A percentile compares a stretch with the other conserved stretches of the same genome.
Conservation (phyloP, 2,329 filamentous ascomycete species). For the Endocalyx cinctus region DNA sequence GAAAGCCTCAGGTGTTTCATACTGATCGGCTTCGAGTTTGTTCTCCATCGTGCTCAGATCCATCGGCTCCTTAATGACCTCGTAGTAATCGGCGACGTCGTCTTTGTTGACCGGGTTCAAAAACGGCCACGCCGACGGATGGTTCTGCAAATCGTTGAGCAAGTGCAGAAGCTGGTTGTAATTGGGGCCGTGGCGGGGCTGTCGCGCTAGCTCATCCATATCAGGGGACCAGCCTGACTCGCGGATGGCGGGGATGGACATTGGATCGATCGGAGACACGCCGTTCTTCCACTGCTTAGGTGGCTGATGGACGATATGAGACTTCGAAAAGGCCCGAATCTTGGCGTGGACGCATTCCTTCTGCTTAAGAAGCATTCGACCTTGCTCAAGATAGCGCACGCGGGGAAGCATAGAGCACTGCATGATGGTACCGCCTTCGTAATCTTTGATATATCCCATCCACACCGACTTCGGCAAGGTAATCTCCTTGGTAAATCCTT, state of each 20-base stretch:
- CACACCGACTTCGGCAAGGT: constrained; percentile 83
- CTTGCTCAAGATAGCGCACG: constrained; percentile 88
- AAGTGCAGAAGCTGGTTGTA: constrained; percentile 92
- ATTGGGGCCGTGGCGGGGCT: constrained; percentile 92
- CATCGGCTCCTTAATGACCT: constrained; percentile 98
- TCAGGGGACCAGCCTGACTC: constrained; percentile 92
- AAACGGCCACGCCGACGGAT: constrained; percentile 91
- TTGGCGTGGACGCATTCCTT: constrained; percentile 94
- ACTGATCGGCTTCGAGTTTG: constrained; percentile 90
- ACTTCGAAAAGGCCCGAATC: constrained; percentile 85
- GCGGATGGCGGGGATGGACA: constrained; percentile 82
- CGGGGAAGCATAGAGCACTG: constrained; percentile 96
- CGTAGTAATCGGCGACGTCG: constrained; percentile 97
- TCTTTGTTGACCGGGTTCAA: constrained; percentile 89
- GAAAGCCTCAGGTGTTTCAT: constrained; percentile 88
- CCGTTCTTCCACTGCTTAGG: constrained; percentile 82
- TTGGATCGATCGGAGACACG: constrained; percentile 71
- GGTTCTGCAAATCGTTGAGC: constrained; percentile 92
- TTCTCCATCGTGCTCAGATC: constrained; percentile 93
- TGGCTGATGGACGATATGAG: constrained; percentile 79
- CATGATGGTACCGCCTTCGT: constrained; percentile 98
- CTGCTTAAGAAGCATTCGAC: constrained; percentile 93
- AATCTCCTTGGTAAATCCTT: constrained; percentile 98
- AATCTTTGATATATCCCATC: constrained; percentile 99
- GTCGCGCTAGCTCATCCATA: constrained; percentile 94